These are phyloP conservation scores for Tulasnella sp. DNA, from an alignment of 768 basidiomycete species.

Conservation along the genomic window DNA sequence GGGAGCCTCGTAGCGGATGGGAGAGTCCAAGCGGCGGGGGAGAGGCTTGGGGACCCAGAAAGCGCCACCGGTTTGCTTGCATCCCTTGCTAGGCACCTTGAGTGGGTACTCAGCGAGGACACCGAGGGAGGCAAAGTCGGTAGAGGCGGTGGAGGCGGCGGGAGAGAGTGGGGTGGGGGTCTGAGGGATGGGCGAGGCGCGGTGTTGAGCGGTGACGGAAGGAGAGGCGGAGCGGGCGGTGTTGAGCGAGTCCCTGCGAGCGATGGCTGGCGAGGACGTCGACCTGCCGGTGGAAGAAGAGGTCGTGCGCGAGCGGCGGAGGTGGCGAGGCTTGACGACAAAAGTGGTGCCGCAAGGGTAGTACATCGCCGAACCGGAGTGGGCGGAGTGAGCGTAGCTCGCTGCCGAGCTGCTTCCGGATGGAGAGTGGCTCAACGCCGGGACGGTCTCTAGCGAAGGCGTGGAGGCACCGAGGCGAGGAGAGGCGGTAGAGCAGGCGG, in stretches of 20 bases:
- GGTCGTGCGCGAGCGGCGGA: constrained; percentile 18
- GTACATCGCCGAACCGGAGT: constrained; percentile 8
- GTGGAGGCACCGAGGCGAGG: constrained; percentile 26
- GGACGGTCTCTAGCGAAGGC: not conserved
- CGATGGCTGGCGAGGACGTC: constrained; percentile 48
- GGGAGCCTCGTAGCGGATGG: constrained; percentile 22
- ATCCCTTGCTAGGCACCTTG: constrained; percentile 63
- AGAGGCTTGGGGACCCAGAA: constrained; percentile 71
- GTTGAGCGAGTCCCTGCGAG: not conserved
- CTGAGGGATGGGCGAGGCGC: constrained; percentile 44
- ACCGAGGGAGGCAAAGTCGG: constrained; percentile 56
- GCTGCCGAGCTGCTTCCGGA: not conserved
- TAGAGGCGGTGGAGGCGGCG: constrained; percentile 43
- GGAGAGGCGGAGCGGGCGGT: constrained; percentile 43
- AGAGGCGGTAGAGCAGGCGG: constrained; percentile 50
- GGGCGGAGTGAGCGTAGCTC: not conserved
- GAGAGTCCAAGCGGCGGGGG: constrained; percentile 22
- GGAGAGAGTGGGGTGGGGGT: constrained; percentile 43
- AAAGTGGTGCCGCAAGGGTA: constrained; percentile 19
- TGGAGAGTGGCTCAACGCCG: constrained; percentile 18
- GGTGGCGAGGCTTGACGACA: not conserved
- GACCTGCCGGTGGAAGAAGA: not conserved
- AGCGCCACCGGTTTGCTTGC: constrained; percentile 79
- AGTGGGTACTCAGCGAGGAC: constrained; percentile 78
- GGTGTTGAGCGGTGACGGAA: constrained; percentile 41